These are phyloP conservation scores for Nematocida major DNA, from an alignment of 371 early-diverging fungal species.

Conservation along the genomic window DNA sequence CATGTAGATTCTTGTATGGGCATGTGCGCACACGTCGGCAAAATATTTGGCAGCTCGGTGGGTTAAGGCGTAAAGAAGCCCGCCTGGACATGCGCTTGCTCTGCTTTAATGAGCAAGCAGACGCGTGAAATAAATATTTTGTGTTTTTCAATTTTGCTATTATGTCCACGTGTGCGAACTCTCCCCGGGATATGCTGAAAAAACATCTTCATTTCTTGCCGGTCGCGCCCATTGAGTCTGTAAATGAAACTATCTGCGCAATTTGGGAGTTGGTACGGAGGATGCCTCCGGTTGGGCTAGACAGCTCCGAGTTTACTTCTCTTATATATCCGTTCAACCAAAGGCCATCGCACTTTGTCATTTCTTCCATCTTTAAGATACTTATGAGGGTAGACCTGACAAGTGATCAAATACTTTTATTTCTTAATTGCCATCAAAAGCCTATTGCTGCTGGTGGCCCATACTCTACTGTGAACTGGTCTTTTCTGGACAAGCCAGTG, in stretches of 20 bases:
- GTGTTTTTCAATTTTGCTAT: background rate
- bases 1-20: too few relatives aligned
- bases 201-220: background rate
- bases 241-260: background rate
- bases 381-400: background rate
- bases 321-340: constrained; percentile 18
- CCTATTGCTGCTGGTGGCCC: background rate
- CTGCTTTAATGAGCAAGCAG: too few relatives aligned
- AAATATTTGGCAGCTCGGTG: too few relatives aligned
- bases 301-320: constrained; percentile 7
- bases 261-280: background rate
- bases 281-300: background rate
- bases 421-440: background rate
- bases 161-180: background rate
- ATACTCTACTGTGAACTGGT: constrained; percentile 18
- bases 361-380: constrained; percentile 1
- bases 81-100: too few relatives aligned
- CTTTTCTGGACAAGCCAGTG: constrained; percentile 11
- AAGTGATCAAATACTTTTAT: background rate
- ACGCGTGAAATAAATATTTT: background rate
- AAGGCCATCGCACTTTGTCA: background rate
- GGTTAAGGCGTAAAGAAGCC: too few relatives aligned
- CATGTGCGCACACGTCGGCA: too few relatives aligned
- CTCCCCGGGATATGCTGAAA: background rate
- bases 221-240: background rate